Evolutionary conservation across 768 basidiomycete species (phyloP), one percentile per base, ranked within the genome.

Genomic region (Leucocoprinus birnbaumii): DNA sequence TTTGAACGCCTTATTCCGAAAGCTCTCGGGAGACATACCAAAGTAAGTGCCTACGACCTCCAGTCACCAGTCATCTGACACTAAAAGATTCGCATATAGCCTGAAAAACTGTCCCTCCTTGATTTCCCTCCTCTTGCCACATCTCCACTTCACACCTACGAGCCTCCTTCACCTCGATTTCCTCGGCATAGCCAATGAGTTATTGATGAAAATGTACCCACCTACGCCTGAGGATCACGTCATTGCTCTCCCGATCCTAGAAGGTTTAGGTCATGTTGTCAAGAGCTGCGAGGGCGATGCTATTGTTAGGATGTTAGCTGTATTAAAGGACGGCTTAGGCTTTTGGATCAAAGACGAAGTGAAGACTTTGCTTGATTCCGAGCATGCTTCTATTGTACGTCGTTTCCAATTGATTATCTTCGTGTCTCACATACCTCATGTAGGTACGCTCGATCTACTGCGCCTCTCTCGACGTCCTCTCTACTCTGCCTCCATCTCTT

Each of bases 331-430:
- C 31, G 65, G 79, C 19, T 59, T 85, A 3, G 70, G 68, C 51
- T 59, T 67, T 26, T 87, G 85, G 86, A 76, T 86, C 19, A 71
- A 71, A 41, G 85, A 86, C 55, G 71, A 71, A 35, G 42, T 59
- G 0, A 66, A 70, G 21, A 55, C 71, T 14, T 67, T 86, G 47
- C 59, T 68, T 2, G 71, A 73, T 3, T 61, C 70, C 6, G 76
- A 83, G 26, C 79, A 81, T 52, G 77, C 77, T 48, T 65, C 70
- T 45, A 58, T 80, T 56, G 86, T 86, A 63, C 38, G 78, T 19
- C 35, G n/a, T 63, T 22, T 11, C 19, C 31, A 61, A 4, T 58
- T 57, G 9, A 58, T 48, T 16, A 34, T 22, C 19, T 42, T 13
- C 13, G 7, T 24, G 25, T 42, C 38, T 22, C 38, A 3, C 14